These are phyloP conservation scores for Cutaneotrichosporon sp. DNA, from an alignment of 1,284 basidiomycete genomes.

Conservation along the genomic window DNA sequence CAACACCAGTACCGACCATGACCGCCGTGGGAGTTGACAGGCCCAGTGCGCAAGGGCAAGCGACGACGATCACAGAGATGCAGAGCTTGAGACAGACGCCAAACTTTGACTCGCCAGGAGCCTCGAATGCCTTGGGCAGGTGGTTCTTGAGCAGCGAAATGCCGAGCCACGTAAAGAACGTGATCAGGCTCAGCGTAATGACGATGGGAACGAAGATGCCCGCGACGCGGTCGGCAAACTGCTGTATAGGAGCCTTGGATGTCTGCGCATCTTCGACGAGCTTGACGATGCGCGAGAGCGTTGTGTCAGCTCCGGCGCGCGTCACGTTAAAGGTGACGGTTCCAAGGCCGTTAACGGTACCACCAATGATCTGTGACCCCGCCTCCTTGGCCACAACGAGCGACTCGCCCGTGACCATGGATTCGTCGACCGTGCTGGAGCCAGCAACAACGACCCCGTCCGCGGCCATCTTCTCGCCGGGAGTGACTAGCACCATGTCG, in stretches of 20 bases:
- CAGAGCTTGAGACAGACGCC: slow-evolving; percentile 95
- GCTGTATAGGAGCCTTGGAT: slow-evolving; percentile 95
- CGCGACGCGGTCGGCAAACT: slow-evolving; percentile 90
- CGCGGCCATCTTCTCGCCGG: slow-evolving; percentile 94
- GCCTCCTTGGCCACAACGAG: slow-evolving; percentile 78
- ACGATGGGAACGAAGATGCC: slow-evolving; percentile 94
- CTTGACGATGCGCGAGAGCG: slow-evolving; percentile 91
- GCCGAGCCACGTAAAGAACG: slow-evolving; percentile 82
- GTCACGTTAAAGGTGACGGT: slow-evolving; percentile 95
- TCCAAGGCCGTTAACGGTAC: slow-evolving; percentile 93
- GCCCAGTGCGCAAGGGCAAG: slow-evolving; percentile 96
- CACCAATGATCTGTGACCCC: slow-evolving; percentile 86
- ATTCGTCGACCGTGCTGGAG: slow-evolving; percentile 87
- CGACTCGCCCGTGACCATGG: slow-evolving; percentile 96
- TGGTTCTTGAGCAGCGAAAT: slow-evolving; percentile 64
- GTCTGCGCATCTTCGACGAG: slow-evolving; percentile 98
- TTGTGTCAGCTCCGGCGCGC: slow-evolving; percentile 92
- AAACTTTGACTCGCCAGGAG: slow-evolving; percentile 77
- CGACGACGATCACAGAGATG: slow-evolving; percentile 96
- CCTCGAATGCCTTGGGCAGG: slow-evolving; percentile 80
- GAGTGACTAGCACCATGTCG: slow-evolving; percentile 89
- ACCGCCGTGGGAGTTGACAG: slow-evolving; percentile 96
- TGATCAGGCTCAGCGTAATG: slow-evolving; percentile 74
- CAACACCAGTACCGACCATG: slow-evolving; percentile 98
- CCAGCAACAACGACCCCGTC: slow-evolving; percentile 88